Base-by-base conservation (phyloP, 2,329 filamentous ascomycete genomes). In the Xylaria sp. region DNA sequence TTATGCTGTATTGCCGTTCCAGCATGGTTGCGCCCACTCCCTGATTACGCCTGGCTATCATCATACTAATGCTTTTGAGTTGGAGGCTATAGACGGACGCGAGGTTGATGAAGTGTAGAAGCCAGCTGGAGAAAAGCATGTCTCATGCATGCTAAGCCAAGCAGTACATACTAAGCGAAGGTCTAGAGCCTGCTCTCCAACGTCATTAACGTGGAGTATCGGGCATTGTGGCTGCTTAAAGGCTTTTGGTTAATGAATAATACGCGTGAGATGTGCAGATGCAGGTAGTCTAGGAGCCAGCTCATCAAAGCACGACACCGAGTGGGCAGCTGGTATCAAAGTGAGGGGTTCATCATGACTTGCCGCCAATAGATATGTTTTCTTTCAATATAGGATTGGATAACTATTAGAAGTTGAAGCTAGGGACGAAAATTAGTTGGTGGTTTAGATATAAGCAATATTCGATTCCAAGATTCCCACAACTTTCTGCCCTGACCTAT, bases 401-500 rank as follows among this genome's bases (percentile, higher is more conserved):
- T 17, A 38, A 33, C 14, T 25, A 33, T 23, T 45, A 4, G 31
- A 33, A 53, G 50, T 21, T 15, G 2, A 40, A 31, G 33, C 21
- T 35, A 40, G 28, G 49, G 63, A 65, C 57, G 63, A 63, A 63
- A 21, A 43, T 45, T 43, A n/a, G 21, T 17, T n/a, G n/a, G 14
- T 37, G 3, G 28, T 23, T 23, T 15, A 46, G 19, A 14, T 15
- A 38, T 19, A 25, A 23, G 43, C 8, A 14, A 21, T 15, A 5
- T 3, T 33, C 12, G 2, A 11, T 28, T 11, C 11, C 14, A 2
- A 19, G 4, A 40, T 57, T 28, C 31, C 37, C 15, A 40, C 17
- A 40, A 35, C 11, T 35, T 17, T 43, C 54, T 51, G 9, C 19
- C 37, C 53, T 7, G 17, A 35, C 12, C 42, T 11, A 28, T 57